These are phyloP conservation scores for Phanerochaete carnosa DNA, from an alignment of 768 basidiomycete species.

Conservation along the genomic window DNA sequence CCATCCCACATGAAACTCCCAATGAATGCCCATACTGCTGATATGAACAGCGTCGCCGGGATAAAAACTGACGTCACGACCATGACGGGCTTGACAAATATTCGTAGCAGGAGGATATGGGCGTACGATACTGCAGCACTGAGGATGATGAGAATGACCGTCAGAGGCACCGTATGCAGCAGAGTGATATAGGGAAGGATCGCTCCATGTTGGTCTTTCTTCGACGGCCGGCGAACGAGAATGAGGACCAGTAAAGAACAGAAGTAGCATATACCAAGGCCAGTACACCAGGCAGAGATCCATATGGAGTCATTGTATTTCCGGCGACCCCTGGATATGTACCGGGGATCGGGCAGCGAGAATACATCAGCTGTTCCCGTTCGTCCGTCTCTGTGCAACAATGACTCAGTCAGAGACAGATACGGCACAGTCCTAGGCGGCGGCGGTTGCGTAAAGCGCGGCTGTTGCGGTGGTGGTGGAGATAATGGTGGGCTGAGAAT, in stretches of 20 bases:
- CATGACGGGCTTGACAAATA: slow-evolving; percentile 85
- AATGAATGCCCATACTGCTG: slow-evolving; percentile 77
- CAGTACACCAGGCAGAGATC: slow-evolving; percentile 64
- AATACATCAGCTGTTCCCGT: slow-evolving; percentile 67
- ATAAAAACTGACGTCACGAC: slow-evolving; percentile 73
- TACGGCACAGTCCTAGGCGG: slow-evolving; percentile 47
- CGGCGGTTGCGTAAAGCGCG: slow-evolving; percentile 30
- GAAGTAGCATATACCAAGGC: slow-evolving; percentile 57
- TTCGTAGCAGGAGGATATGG: slow-evolving; percentile 71
- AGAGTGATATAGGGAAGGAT: slow-evolving; percentile 66
- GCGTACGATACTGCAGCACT: slow-evolving; percentile 71
- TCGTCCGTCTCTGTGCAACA: slow-evolving; percentile 70
- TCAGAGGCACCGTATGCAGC: slow-evolving; percentile 72
- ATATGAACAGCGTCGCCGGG: slow-evolving; percentile 69
- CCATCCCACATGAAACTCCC: slow-evolving; percentile 69
- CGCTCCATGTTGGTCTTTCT: slow-evolving; percentile 15
- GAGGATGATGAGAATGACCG: slow-evolving; percentile 67
- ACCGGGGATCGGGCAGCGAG: slow-evolving; percentile 72
- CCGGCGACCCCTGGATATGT: slow-evolving; percentile 57
- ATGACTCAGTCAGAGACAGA: slow-evolving; percentile 75
- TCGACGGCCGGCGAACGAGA: slow-evolving; percentile 42
- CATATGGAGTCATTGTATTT: slow-evolving; percentile 74
- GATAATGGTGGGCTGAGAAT: slow-evolving; percentile 32
- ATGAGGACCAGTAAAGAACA: slow-evolving; percentile 66
- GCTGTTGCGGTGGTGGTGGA: slow-evolving; percentile 12